Evolutionary conservation across 75 land plant genomes (phyloP), one percentile per base, ranked within the genome.

Genomic region (Pinus tabuliformis): DNA sequence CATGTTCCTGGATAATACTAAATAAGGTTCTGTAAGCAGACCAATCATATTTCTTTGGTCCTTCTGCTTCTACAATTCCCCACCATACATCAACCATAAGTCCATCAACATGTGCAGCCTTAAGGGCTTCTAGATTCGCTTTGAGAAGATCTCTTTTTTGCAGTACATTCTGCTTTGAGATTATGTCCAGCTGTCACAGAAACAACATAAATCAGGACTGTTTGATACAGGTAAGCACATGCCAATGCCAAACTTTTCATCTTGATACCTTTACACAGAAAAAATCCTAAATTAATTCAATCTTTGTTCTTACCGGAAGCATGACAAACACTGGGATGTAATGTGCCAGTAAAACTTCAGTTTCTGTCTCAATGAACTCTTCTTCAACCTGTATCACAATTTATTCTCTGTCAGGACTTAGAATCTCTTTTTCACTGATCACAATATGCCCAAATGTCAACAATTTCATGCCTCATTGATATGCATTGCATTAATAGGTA

Each of bases 11-110:
- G 17, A 89, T 58, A 26, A 91, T 61, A 57, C 80, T 22, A 28
- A 91, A 82, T 73, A 91, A 78, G 78, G 80, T 72, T 73, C 78
- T 82, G 72, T 91, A 91, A 16, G 84, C 83, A 59, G 62, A 71
- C 93, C 93, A 91, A 13, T 89, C 87, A 56, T 91, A 91, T 66
- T 77, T 63, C 62, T 76, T 81, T 0, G 89, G 91, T 12, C 87
- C 84, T 68, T 81, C 75, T 3, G 74, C 45, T 75, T 91, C 93
- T 11, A 87, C 81, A 30, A 89, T 87, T 16, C 93, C 89, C 93
- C 93, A 91, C 93, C 93, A 91, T 3, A 91, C 91, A 64, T 91
- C 91, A 45, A 83, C 84, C 89, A 89, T 91, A 0, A 91, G 85
- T 3, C 93, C 93, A 62, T 91, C 93, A 5, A 91, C 88, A 5